phyloP scores from a whole-genome alignment of 352 stramenopile genomes.

The Pythium graminicola region DNA sequence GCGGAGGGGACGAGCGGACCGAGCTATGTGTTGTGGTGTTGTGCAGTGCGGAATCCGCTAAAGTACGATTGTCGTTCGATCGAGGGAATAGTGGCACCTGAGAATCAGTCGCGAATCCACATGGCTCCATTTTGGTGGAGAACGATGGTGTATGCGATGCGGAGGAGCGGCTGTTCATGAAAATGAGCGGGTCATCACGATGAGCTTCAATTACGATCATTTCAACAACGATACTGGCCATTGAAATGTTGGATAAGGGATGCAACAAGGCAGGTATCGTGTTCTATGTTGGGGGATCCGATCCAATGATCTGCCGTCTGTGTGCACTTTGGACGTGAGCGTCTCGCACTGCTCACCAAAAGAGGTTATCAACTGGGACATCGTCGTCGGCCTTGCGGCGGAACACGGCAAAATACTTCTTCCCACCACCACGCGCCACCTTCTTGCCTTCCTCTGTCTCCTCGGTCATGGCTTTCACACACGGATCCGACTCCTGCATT shows the following conservation, averaged over 20 bases:
- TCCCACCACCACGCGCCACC: conserved; percentile 85
- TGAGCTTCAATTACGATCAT: too few relatives aligned
- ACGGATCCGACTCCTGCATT: conserved; percentile 79
- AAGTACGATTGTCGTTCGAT: conserved; percentile 10
- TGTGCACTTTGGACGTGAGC: not conserved
- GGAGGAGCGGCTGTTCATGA: conserved; percentile 6
- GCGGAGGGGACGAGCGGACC: conserved; percentile 3
- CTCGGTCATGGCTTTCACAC: conserved; percentile 92
- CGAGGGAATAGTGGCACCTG: conserved; percentile 6
- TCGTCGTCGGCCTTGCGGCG: conserved; percentile 59
- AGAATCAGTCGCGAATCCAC: conserved; percentile 7
- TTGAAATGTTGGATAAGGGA: too few relatives aligned
- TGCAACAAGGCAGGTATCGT: not conserved
- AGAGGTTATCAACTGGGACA: conserved; percentile 52
- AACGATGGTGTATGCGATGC: not conserved
- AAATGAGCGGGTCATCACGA: too few relatives aligned
- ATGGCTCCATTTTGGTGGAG: conserved; percentile 1
- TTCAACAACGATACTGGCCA: too few relatives aligned
- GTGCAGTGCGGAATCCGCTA: not conserved
- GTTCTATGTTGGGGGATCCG: not conserved
- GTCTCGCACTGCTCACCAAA: conserved; percentile 33
- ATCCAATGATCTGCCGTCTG: not conserved
- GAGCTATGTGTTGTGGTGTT: not conserved
- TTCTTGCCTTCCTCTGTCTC: conserved; percentile 99
- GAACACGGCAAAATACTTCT: conserved; percentile 87